Evolutionary conservation across 768 basidiomycete species (phyloP).

Genomic region (Mycena indigotica): DNA sequence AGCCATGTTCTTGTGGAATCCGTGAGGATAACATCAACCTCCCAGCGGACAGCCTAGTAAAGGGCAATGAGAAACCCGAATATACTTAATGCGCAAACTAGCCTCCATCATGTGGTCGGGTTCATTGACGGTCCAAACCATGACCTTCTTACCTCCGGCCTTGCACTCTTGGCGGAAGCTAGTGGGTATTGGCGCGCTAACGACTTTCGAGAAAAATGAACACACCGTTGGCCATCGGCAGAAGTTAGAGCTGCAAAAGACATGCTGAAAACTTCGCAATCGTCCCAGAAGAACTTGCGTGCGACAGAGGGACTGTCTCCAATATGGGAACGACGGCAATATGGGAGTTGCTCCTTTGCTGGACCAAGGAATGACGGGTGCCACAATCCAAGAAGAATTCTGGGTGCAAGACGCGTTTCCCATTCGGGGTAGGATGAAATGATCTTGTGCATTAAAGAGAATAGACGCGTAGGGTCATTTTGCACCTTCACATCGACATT

Average conservation of each 20-base stretch:
- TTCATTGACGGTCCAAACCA: slow-evolving; percentile 97
- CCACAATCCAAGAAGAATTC: slow-evolving; percentile 83
- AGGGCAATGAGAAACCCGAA: slow-evolving; percentile 2
- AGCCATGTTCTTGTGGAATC: slow-evolving; percentile 74
- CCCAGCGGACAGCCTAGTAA: slow-evolving; percentile 75
- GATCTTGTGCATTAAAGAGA: slow-evolving; percentile 71
- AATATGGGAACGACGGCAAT: slow-evolving; percentile 85
- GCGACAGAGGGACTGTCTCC: slow-evolving; percentile 72
- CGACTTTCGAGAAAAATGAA: slow-evolving; percentile 6
- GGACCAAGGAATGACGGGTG: slow-evolving; percentile 86
- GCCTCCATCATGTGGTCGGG: slow-evolving; percentile 90
- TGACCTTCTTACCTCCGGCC: slow-evolving; percentile 74
- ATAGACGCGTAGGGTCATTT: slow-evolving; percentile 87
- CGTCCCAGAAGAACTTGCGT: slow-evolving; percentile 85
- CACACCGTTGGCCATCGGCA: slow-evolving; percentile 70
- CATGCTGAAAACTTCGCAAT: slow-evolving; percentile 86
- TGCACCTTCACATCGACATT: slow-evolving; percentile 94
- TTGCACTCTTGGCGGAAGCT: slow-evolving; percentile 85
- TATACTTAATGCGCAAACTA: slow-evolving; percentile 24
- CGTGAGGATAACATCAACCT: slow-evolving; percentile 75
- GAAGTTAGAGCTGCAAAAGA: slow-evolving; percentile 72
- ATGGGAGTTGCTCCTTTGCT: slow-evolving; percentile 77
- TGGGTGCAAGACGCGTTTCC: slow-evolving; percentile 76
- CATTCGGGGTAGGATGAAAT: slow-evolving; percentile 68
- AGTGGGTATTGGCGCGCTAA: neutral